These are phyloP conservation scores for Colletotrichum agaves DNA, from an alignment of 2,329 filamentous ascomycete species.

Conservation along the genomic window DNA sequence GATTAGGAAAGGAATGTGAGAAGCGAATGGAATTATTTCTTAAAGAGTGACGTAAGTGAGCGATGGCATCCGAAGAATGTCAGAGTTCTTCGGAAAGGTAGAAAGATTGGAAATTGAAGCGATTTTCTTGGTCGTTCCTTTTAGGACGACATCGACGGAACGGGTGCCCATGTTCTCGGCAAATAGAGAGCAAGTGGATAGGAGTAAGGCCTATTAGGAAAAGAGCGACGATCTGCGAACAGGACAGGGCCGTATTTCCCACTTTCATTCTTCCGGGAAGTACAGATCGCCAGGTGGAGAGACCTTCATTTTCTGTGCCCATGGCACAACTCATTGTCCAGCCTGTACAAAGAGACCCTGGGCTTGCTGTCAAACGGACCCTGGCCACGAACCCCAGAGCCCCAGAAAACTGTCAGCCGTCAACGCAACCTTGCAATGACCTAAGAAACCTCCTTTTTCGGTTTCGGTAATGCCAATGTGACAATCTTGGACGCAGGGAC, in stretches of 20 bases:
- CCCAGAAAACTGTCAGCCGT: neutral
- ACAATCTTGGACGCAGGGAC: slow-evolving; percentile 7
- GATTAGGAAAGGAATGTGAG: slow-evolving; percentile 16
- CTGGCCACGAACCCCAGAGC: neutral
- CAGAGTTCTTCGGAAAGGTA: neutral
- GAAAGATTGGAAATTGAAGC: slow-evolving; percentile 25
- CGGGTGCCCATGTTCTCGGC: slow-evolving; percentile 6
- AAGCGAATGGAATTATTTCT: neutral
- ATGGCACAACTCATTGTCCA: neutral
- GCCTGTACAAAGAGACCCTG: neutral
- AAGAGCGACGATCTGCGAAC: neutral
- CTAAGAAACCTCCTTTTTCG: slow-evolving; percentile 7
- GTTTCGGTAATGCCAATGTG: neutral
- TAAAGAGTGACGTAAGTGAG: slow-evolving; percentile 16
- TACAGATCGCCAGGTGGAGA: neutral
- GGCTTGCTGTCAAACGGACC: neutral
- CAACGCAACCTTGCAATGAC: slow-evolving; percentile 19
- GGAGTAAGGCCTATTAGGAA: neutral
- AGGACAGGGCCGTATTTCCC: neutral
- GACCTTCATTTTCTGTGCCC: neutral
- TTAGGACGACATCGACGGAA: neutral
- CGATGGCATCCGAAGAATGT: neutral
- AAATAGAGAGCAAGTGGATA: neutral
- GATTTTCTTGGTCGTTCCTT: slow-evolving; percentile 17
- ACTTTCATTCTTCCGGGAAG: neutral